These are phyloP conservation scores for Sclerotinia nivalis DNA, from an alignment of 2,329 filamentous ascomycete species.

Conservation along the genomic window DNA sequence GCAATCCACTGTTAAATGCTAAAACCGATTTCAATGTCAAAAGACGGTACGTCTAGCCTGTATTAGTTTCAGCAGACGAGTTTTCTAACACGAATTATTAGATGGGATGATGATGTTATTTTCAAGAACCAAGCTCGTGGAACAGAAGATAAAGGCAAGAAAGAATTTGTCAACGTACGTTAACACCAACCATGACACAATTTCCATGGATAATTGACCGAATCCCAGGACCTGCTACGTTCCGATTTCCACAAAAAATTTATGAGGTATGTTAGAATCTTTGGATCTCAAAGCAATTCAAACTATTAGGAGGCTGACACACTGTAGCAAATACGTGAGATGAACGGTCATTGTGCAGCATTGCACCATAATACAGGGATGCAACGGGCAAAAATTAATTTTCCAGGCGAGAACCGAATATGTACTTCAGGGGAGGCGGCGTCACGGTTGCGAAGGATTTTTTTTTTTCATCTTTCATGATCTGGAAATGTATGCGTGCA, in stretches of 20 bases:
- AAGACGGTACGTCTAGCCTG: slow-evolving; percentile 49
- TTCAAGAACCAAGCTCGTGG: slow-evolving; percentile 98
- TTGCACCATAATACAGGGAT: neutral
- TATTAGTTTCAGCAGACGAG: slow-evolving; percentile 5
- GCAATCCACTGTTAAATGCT: slow-evolving; percentile 84
- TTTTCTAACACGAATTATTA: slow-evolving; percentile 27
- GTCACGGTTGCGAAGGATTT: neutral
- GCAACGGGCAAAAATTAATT: neutral
- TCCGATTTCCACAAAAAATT: slow-evolving; percentile 98
- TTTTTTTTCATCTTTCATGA: neutral
- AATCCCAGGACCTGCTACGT: slow-evolving; percentile 71
- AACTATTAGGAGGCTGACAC: slow-evolving; percentile 20
- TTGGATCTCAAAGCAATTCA: slow-evolving; percentile 7
- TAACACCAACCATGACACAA: slow-evolving; percentile 22
- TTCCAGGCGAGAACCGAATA: neutral
- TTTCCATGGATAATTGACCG: slow-evolving; percentile 25
- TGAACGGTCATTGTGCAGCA: slow-evolving; percentile 27
- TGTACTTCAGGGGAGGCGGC: slow-evolving; percentile 5
- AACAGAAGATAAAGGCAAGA: slow-evolving; percentile 87
- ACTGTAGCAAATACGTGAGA: slow-evolving; percentile 42
- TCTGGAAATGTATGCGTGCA: no score
- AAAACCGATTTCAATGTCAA: slow-evolving; percentile 88
- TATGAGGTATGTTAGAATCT: slow-evolving; percentile 58
- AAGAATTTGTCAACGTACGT: slow-evolving; percentile 94
- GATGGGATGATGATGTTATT: slow-evolving; percentile 98